Base-by-base conservation (phyloP, 805 yeast genomes). In the Wickerhamomyces xylosicus region DNA sequence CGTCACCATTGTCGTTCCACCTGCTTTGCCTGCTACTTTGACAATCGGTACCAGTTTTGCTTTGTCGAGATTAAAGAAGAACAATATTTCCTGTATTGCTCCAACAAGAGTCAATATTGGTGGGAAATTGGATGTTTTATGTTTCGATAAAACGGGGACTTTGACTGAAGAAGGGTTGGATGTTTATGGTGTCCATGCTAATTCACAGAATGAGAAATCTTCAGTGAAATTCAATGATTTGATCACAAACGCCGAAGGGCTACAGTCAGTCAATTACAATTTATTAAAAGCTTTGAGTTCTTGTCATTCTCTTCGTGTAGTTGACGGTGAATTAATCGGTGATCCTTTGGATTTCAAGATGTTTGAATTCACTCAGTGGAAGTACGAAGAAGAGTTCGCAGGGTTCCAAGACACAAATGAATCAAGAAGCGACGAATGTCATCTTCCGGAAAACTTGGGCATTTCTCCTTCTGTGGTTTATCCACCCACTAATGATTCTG, bases 71-170 rank as follows among this genome's bases (percentile, higher is more conserved):
- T 65, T 92, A 45, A 77, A 85, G 45, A 62, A 69, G 43, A 72
- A 73, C 43, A 65, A 72, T 32, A 79, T 94, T 2, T 92, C 79
- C 50, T 92, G 98, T 58, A 90, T 90, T 40, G 77, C 96, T 2
- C 98, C 99, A 3, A 85, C 92, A 2, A 72, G 95, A 43, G 92
- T 94, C 35, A 92, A 92, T 54, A 79, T 92, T n/a, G 96, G 95
- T 28, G 98, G 98, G 9, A 87, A 92, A 50, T 56, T 92, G 19
- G 97, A 90, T 54, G 75, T 85, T 3, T 67, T 86, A 54, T 87
- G 95, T 52, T 92, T 92, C 59, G 99, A 92, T 63, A 92, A 92
- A 56, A 92, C 99, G 0, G 99, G 99, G 3, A 92, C 99, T 0
- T 65, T 92, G 46, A 92, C 99, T 0, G 97, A 92, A 53, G 98